Base-by-base conservation (phyloP, 78 protist genomes). In the Chrysochromulina tobinii region DNA sequence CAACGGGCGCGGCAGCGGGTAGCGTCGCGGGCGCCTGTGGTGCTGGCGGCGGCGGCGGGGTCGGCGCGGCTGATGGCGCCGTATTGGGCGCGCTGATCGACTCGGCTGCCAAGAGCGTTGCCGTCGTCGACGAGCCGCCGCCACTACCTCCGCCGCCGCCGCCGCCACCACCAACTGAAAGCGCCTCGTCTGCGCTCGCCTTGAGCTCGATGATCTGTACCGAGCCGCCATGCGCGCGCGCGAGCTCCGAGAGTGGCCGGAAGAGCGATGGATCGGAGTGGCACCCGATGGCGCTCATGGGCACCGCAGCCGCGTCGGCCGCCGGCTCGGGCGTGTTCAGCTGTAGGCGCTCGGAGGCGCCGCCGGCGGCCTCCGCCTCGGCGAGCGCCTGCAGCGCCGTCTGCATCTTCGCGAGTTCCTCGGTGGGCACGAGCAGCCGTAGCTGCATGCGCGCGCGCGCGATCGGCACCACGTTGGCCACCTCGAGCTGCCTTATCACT, bases 401-500 rank as follows among this genome's bases (percentile, higher is more conserved):
- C 25, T 6, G 73, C 18, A 67, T 14, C 20, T 64, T 68, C 17
- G 23, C 51, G 3, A 3, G 9, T 6, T 18, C 3, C n/a, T n/a
- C 85, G 54, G 77, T 2, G 57, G 51, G 23, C n/a, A 27, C 14
- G 58, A 2, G 12, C 20, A 88, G 3, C 4, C 81, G 79, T 50
- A 97, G 55, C 15, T 89, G 68, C 99, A 97, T 97, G 25, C 87
- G 96, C 0, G 98, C 97, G 50, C 99, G 94, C 27, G 72, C 92
- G 18, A 97, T 94, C 21, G 94, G 90, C 7, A 88, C 20, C 21
- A 1, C 58, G 3, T 4, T 38, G 55, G 9, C 50, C 3, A 87
- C 64, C 50, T 84, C 9, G 18, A 97, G 93, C 21, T 59, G 73
- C 50, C 53, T 72, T 55, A 97, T 96, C 0, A 95, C 97, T 2